Base-by-base conservation (phyloP, 2,329 filamentous ascomycete genomes). In the Leptosphaerulina australis region DNA sequence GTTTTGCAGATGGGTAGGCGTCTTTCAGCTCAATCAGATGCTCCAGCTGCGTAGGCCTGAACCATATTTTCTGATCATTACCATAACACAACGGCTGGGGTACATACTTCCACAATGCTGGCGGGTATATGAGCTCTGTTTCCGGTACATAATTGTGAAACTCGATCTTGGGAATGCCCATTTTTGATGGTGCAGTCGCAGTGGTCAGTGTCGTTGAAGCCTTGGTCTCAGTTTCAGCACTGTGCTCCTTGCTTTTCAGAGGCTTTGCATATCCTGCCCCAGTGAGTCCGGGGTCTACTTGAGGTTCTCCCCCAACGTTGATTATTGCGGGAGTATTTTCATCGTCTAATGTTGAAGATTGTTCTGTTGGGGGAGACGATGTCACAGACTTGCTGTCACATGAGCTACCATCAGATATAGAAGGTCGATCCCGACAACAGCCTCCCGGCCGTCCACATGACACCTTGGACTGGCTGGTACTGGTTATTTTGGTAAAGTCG, bases 21-120 rank as follows among this genome's bases (percentile, higher is more conserved):
- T 82, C 84, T 77, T 97, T 97, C 73, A 97, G 91, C 67, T 95
- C 86, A 11, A 97, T 79, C 8, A 97, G 79, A 67, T 97, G 91
- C 17, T 89, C 81, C 5, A 97, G 72, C 0, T 88, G 96, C 20
- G 91, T 88, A 0, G 93, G 94, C 11, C 93, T 83, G 69, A 92
- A 94, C 93, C 94, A 97, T 63, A 83, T 86, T 78, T 96, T 97
- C 55, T 86, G 84, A 76, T 96, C 96, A 71, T 96, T 97, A 4
- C 93, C 93, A 73, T 96, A 94, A 0, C 88, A 87, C 22, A 97
- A 73, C 0, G 93, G 87, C 54, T 81, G 86, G 63, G 91, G 85
- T 34, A 91, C 82, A 63, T 96, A 86, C 69, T 89, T 94, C 68
- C 87, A 90, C 12, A 97, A 77, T 0, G 86, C 77, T 0, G 92